Percentiles rank a stretch among this genome's conserved stretches.
These are phyloP conservation scores for Ambrosiella xylebori DNA, from an alignment of 2,329 filamentous ascomycete genomes.

Conservation along the genomic window DNA sequence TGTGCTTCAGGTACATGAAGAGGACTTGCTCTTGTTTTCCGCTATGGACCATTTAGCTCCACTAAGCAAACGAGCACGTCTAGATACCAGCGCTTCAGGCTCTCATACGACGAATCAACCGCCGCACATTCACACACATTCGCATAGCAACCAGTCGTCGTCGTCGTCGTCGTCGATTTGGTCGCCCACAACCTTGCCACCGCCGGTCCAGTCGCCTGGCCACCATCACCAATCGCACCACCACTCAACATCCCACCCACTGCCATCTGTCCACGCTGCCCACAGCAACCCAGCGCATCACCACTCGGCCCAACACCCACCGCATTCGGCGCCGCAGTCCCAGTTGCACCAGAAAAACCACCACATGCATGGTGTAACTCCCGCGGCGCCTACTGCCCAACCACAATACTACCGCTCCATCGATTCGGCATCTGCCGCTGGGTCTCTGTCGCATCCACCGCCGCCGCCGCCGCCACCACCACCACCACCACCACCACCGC, in stretches of 20 bases:
- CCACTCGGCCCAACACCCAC: background rate
- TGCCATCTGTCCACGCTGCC: background rate
- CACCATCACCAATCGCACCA: constrained; percentile 8
- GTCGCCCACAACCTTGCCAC: constrained; percentile 14
- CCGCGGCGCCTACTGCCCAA: background rate
- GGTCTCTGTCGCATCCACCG: background rate
- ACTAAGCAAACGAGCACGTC: constrained; percentile 1
- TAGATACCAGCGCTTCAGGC: background rate
- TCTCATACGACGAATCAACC: no score
- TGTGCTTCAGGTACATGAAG: background rate
- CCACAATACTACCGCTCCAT: background rate
- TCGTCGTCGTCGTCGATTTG: background rate
- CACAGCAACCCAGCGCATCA: background rate
- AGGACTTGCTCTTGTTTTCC: constrained; percentile 7
- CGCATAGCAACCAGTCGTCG: background rate
- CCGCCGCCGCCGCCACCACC: constrained; percentile 2
- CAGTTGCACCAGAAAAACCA: background rate
- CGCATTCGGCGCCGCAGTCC: background rate
- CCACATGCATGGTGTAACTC: background rate
- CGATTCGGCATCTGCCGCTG: background rate
- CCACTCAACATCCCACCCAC: constrained; percentile 15
- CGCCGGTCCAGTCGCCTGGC: constrained; percentile 15
- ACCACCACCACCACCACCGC: constrained; percentile 1
- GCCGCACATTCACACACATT: background rate
- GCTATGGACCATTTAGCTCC: constrained; percentile 8